Evolutionary conservation across 1,139 yeast species (phyloP), one percentile per base, ranked within the genome.

Genomic region (Blastobotrys petasosporus): DNA sequence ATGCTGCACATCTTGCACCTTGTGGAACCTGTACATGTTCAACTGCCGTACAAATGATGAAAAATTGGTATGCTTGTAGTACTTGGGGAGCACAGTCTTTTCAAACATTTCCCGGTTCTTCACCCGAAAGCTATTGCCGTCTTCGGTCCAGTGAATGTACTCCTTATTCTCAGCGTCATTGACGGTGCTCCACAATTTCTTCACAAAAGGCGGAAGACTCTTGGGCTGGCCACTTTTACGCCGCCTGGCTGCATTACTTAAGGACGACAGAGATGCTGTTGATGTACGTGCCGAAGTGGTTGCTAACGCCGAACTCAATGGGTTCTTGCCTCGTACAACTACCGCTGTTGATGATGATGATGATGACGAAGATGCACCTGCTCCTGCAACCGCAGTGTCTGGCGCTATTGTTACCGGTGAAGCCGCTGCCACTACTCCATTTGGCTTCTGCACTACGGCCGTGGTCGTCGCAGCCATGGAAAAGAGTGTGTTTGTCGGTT

Each of bases 11-110:
- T 83, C 95, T 63, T 79, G 94, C 47, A 83, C 88, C 66, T 90
- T 90, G 67, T 90, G 97, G 86, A 95, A 90, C 29, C 96, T 97
- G 61, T 90, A 90, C 94, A 90, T 88, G 65, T 90, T 90, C 60
- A 90, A 73, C 62, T 90, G 97, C 50, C 97, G 76, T 11, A 90
- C 96, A 71, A 90, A 88, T 53, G 92, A 80, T 20, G 97, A 88
- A 67, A 90, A 88, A 64, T 90, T 88, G 55, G 85, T 82, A 64
- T 90, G 97, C 64, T 88, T 90, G 71, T 87, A 90, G 64, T 85
- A 88, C 58, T 81, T 83, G 4, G 97, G 97, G 48, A 90, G 69
- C 20, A 88, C 82, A 43, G 74, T 70, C 58, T 82, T 85, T 75
- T 90, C 94, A 60, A 92, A 90, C 49, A 78, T 79, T 62, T 92